These are phyloP conservation scores for Boletus sp. DNA, from an alignment of 1,284 basidiomycete species.

Conservation along the genomic window DNA sequence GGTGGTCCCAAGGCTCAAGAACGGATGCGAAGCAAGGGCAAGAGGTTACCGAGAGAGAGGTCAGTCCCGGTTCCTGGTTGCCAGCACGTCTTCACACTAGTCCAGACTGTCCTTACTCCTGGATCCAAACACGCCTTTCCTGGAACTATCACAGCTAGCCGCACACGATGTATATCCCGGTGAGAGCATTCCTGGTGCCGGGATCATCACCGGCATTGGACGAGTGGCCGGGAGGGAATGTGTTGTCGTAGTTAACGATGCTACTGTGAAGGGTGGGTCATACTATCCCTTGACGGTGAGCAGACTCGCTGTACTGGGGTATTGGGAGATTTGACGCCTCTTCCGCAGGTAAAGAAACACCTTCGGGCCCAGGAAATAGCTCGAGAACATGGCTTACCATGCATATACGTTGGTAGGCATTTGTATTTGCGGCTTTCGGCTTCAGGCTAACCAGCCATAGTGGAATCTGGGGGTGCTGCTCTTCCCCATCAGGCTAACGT, in stretches of 20 bases:
- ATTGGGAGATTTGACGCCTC: constrained; percentile 1
- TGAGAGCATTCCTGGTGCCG: constrained; percentile 83
- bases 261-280: constrained; percentile 90
- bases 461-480: constrained; percentile 93
- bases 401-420: constrained; percentile 81
- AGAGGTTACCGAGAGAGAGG: constrained; percentile 87
- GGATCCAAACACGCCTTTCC: constrained; percentile 86
- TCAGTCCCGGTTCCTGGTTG: constrained; percentile 34
- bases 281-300: constrained; percentile 89
- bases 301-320: neutral
- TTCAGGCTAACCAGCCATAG: constrained; percentile 39
- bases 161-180: constrained; percentile 84
- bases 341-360: constrained; percentile 85
- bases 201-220: constrained; percentile 88
- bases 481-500: constrained; percentile 92
- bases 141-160: constrained; percentile 85
- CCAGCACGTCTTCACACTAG: constrained; percentile 1
- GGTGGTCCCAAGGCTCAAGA: constrained; percentile 71
- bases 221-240: constrained; percentile 82
- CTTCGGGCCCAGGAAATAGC: constrained; percentile 93
- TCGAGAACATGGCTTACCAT: constrained; percentile 85
- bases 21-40: constrained; percentile 76
- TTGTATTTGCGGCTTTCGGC: neutral
- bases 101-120: constrained; percentile 64
- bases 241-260: constrained; percentile 90